Conservation (phyloP, 192 early-diverging fungal genomes). For the Backusella morwellensis region DNA sequence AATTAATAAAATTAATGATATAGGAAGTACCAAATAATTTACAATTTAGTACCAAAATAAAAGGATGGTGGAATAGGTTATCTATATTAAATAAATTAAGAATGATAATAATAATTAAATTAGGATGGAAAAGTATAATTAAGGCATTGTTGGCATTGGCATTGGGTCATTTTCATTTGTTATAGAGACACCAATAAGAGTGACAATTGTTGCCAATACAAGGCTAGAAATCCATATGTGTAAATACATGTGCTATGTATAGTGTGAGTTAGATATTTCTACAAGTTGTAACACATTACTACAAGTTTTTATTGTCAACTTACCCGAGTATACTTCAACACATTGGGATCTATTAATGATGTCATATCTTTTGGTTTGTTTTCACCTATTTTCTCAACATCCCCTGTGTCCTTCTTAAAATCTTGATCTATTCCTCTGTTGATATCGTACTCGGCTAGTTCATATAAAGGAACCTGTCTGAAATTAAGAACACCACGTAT, state of each 20-base stretch:
- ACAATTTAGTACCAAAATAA: not conserved
- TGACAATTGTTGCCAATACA: not conserved
- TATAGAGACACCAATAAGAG: not conserved
- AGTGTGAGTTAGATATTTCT: not conserved
- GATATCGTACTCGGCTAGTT: constrained; percentile 6
- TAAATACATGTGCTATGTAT: constrained; percentile 8
- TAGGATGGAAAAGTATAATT: not conserved
- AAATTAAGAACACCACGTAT: constrained; percentile 4
- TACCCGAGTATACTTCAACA: constrained; percentile 15
- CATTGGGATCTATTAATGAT: constrained; percentile 19
- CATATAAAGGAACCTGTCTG: constrained; percentile 22
- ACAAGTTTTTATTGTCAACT: not conserved
- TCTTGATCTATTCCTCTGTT: constrained; percentile 1
- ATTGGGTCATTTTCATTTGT: constrained; percentile 17
- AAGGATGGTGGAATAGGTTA: not conserved
- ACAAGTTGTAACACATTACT: no score
- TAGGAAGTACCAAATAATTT: not conserved
- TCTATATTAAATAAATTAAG: not conserved
- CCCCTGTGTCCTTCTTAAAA: not conserved
- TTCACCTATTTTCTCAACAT: not conserved
- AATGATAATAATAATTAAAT: not conserved
- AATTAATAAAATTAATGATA: not conserved
- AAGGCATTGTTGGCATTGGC: constrained; percentile 6
- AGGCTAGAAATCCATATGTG: constrained; percentile 1
- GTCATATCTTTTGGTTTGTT: constrained; percentile 7